Evolutionary conservation across 371 early-diverging fungal species (phyloP), one percentile per base, ranked within the genome.

Genomic region (Catenaria anguillulae): DNA sequence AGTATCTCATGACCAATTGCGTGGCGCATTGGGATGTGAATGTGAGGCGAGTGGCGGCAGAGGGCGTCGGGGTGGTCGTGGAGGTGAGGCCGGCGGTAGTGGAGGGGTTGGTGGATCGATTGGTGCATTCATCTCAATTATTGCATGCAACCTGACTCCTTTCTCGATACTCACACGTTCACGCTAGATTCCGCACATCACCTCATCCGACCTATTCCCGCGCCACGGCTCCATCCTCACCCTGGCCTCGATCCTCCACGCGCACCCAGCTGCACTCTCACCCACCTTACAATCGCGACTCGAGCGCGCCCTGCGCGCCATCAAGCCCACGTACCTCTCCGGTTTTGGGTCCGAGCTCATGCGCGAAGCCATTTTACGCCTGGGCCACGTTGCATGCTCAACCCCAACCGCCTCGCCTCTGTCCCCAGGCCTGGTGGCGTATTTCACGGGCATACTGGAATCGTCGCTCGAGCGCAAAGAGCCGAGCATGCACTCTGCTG

Each of bases 1-100:
- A 78, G n/a, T 87, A 90, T 63, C 70, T 90, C 21, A 68, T 82
- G 4, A 68, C 69, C 0, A 65, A 73, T 12, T 84, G 83, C 19
- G 70, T 84, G 8, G 66, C 72, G 33, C 94, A 95, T 66, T 96
- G 97, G 97, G 97, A 96, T 66, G 74, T 78, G 59, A 63, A 72
- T 21, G 84, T 92, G 63, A 83, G 97, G 2, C 75, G 79, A 1
- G 71, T 92, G 26, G 88, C 86, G 0, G 83, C 89, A 1, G 79
- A 83, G 50, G 72, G 90, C 0, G 67, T 93, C 63, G 73, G 59
- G 29, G 59, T 43, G 4, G 8, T 58, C 12, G 37, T 58, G 26
- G 26, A 42, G 24, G 8, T 40, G 15, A 10, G 26, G n/a, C 40
- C 59, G 6, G 2, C 4, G 12, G 29, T 24, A 10, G 31, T 58